Evolutionary conservation across 768 basidiomycete genomes (phyloP).

Genomic region (Lentinula sp.): DNA sequence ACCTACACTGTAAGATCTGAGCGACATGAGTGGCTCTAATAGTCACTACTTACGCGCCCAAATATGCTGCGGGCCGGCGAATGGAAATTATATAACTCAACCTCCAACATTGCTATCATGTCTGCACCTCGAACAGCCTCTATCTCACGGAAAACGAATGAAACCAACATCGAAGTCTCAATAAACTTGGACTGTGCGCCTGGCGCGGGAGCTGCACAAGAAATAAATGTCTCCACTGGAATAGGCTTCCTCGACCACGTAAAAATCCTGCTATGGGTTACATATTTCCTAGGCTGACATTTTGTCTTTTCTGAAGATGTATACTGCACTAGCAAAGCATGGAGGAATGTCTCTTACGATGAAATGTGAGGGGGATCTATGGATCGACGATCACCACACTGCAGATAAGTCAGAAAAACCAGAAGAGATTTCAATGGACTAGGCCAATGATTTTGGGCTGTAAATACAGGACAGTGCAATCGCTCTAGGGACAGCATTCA

Average conservation of each 20-base stretch:
- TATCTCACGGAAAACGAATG: slow-evolving; percentile 80
- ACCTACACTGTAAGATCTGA: slow-evolving; percentile 1
- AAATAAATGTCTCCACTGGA: slow-evolving; percentile 84
- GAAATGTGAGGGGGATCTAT: slow-evolving; percentile 91
- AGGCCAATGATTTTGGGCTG: slow-evolving; percentile 13
- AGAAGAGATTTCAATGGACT: not conserved
- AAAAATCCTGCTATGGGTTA: slow-evolving; percentile 3
- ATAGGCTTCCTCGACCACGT: slow-evolving; percentile 99
- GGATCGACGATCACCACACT: slow-evolving; percentile 98
- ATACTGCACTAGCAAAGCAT: slow-evolving; percentile 95
- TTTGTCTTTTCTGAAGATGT: slow-evolving; percentile 62
- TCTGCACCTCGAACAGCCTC: slow-evolving; percentile 49
- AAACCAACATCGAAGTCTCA: slow-evolving; percentile 82
- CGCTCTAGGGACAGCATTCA: slow-evolving; percentile 86
- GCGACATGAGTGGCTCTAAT: not conserved
- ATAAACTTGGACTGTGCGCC: slow-evolving; percentile 79
- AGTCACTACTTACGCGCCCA: too few species aligned
- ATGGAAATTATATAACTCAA: not conserved
- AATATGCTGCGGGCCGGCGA: not conserved
- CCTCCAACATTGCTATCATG: slow-evolving; percentile 10
- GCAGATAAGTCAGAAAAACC: slow-evolving; percentile 71
- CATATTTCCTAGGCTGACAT: not conserved
- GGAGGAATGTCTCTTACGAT: slow-evolving; percentile 88
- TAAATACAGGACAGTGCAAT: slow-evolving; percentile 81
- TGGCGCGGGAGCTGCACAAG: slow-evolving; percentile 54